Evolutionary conservation across 2,329 filamentous ascomycete species (phyloP), one percentile per base, ranked within the genome.

Genomic region (Diaporthe sp.): DNA sequence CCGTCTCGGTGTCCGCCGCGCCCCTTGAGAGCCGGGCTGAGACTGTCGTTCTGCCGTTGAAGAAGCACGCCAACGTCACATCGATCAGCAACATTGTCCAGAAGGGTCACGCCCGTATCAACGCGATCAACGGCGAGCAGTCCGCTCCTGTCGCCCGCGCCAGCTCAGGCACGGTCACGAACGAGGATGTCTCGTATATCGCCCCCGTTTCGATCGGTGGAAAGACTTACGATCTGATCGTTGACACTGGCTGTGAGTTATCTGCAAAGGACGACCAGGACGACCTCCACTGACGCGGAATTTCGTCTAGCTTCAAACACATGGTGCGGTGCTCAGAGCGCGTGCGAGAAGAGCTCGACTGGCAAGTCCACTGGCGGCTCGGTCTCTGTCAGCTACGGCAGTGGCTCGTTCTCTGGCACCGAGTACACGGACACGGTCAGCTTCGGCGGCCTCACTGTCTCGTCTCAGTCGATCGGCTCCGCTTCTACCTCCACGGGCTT

Each of bases 391-490:
- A 76, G 71, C 75, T 80, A 80, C 76, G 79, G 79, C 45, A 79
- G 78, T 45, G 79, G 78, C 54, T 77, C 77, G 5, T 81, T 81
- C 77, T 77, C 76, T 55, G 79, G 79, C 45, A 77, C 64, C 4
- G 78, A 79, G 74, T 81, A 80, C 73, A 79, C 75, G 54, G 81
- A 82, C 75, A 78, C 69, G 25, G 79, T 82, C 71, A 80, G 74
- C 74, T 82, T 82, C 55, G 78, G 77, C 38, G 81, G 80, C 38
- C 79, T 82, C 35, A 81, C 79, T 8, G 78, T 73, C 13, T 50
- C 71, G 8, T 66, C 71, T 38, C 71, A 73, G 71, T 73, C 71
- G 25, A 73, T 73, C 28, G 71, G 71, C 30, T 33, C 71, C 28
- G 71, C 71, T 61, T 54, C 71, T 7, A 19, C 47, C 12, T 45